Evolutionary conservation across 345 rosid genomes (phyloP), one percentile per base, ranked within the genome.

Genomic region (Syzygium grande): DNA sequence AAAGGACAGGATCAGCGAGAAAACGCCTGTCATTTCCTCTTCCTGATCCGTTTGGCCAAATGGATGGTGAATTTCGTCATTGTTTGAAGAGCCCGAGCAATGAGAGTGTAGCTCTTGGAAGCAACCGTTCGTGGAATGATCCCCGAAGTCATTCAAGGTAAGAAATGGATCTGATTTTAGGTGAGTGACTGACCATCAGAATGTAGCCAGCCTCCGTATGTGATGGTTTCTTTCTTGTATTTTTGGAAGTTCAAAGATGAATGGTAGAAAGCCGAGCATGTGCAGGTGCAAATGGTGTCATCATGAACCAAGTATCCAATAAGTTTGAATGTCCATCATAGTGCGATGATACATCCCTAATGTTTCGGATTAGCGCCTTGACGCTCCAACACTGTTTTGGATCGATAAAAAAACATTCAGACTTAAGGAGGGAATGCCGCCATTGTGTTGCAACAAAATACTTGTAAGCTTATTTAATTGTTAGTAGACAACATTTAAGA

Each of bases 1-100:
- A 91, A 10, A 88, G 46, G 46, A 6, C 53, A 29, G 89, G 90
- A 51, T 86, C 88, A 5, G 91, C 94, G 3, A 94, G 90, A 85
- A 95, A 93, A 87, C 89, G 93, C 86, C 88, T 91, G 5, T 90
- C 91, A 15, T 94, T 90, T 86, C 93, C 93, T 11, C 65, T 34
- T 86, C 88, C 89, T 3, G 87, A 89, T 11, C 68, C 84, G 30
- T 53, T 77, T 23, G 63, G 54, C 8, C 29, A 65, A 51, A 25
- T 56, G 43, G 86, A 65, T 21, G 93, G 55, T 9, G 89, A 90
- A 11, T 54, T 59, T 73, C 83, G 38, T 73, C 83, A 77, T 68
- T 53, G 80, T 21, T 55, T 73, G 63, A 88, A 88, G 87, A 92
- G 94, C 87, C 92, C 92, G 53, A 89, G 92, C 85, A 86, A 89